A percentile compares a stretch with the other conserved stretches of the same genome.
These are phyloP conservation scores for Cyclotella baltica DNA, from an alignment of 108 stramenopile species.

Conservation along the genomic window DNA sequence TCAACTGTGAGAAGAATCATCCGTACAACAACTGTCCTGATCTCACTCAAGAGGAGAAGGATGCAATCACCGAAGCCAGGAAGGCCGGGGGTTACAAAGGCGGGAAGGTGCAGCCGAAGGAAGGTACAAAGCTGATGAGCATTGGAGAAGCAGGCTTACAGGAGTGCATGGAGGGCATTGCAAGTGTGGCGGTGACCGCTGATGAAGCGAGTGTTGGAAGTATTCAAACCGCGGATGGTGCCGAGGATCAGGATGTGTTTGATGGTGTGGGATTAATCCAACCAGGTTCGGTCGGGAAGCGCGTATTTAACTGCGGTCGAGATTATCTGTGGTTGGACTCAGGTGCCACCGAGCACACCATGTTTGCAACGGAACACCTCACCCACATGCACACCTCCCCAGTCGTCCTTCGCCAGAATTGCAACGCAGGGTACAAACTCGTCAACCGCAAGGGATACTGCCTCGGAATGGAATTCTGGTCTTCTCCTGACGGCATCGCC, in stretches of 20 bases:
- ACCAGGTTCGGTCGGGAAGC: neutral
- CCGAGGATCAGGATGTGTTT: neutral
- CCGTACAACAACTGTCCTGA: neutral
- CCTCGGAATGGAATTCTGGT: neutral
- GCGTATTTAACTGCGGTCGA: neutral
- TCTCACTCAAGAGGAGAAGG: neutral
- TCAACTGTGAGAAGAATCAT: neutral
- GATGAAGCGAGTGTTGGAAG: neutral
- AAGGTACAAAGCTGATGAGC: neutral
- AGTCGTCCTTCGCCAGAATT: neutral
- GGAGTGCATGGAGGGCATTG: constrained; percentile 4
- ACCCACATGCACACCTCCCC: neutral
- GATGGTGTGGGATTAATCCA: neutral
- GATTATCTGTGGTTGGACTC: neutral
- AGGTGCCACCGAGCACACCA: neutral
- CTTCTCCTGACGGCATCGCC: neutral
- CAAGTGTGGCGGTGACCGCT: neutral
- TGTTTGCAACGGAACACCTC: neutral
- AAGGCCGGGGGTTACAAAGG: neutral
- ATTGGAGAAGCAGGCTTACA: neutral
- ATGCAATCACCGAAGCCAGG: neutral
- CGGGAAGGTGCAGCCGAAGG: neutral
- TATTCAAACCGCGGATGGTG: neutral
- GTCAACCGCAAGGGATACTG: neutral
- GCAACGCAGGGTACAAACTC: neutral